Base-by-base conservation (phyloP, 345 rosid species). In the Sapria himalayana region DNA sequence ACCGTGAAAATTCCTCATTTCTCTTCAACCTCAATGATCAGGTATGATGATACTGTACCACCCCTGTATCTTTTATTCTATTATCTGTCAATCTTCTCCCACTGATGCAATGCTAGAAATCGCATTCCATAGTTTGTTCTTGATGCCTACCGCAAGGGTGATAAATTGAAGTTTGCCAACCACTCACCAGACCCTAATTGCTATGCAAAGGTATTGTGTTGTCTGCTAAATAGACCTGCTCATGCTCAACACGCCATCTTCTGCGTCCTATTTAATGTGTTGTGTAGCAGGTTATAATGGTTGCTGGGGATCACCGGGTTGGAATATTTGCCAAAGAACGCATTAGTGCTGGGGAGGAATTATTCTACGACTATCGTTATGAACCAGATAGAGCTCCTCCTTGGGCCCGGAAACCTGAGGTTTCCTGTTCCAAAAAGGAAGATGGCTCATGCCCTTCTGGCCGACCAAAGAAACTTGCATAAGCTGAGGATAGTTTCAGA, bases 171-270 rank as follows among this genome's bases (percentile, higher is more conserved):
- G 65, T 91, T 84, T 25, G 95, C 99, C 29, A 84, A 91, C 61
- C 99, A 91, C 53, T 71, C 95, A 19, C 99, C 99, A 0, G 93
- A 80, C 40, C 99, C 99, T 27, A 91, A 91, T 47, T 84, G 99
- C 64, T 91, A 84, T 43, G 95, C 93, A 9, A 91, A 91, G 92
- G 99, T 91, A 69, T 45, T 25, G 9, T 10, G 2, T 25, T 15
- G 31, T 37, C 34, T 20, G 15, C 21, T n/a, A 16, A n/a, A n/a
- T n/a, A n/a, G n/a, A n/a, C n/a, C n/a, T n/a, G n/a, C n/a, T n/a
- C n/a, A n/a, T n/a, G n/a, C n/a, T n/a, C 7, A 34, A 43, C 20
- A n/a, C 11, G 25, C 40, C 15, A 37, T 32, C 24, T 11, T 14
- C 34, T 19, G 4, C 36, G 4, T 12, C 0, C 13, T 15, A 23